Conservation (phyloP, 1,139 yeast species). For the Casaregolazyma lundiana region DNA sequence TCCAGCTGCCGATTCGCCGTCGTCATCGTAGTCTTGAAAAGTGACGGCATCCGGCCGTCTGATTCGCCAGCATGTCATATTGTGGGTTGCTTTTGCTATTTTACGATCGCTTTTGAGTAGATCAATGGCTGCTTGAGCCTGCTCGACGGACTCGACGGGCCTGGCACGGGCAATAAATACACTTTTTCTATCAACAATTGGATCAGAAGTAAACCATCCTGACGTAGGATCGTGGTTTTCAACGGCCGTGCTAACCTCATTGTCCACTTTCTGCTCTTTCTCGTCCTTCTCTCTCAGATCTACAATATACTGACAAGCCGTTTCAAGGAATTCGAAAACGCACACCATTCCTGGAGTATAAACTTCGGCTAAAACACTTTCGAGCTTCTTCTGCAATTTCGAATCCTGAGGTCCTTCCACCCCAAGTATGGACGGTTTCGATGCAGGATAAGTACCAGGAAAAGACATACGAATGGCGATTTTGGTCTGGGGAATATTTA, state of each 20-base stretch:
- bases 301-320: no score
- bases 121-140: conserved; percentile 53
- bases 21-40: conserved; percentile 88
- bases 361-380: conserved; percentile 46
- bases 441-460: conserved; percentile 65
- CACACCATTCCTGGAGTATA: conserved; percentile 64
- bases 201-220: conserved; percentile 75
- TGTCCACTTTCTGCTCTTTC: conserved; percentile 26
- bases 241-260: conserved; percentile 27
- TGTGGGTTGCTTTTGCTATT: conserved; percentile 66
- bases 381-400: conserved; percentile 41
- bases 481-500: conserved; percentile 61
- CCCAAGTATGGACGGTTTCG: conserved; percentile 45
- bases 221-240: conserved; percentile 30
- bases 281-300: conserved; percentile 25
- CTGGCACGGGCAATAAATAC: conserved; percentile 78
- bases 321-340: conserved; percentile 70
- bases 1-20: conserved; percentile 97
- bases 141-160: conserved; percentile 54
- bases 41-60: conserved; percentile 46
- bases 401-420: conserved; percentile 37
- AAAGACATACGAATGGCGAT: conserved; percentile 61
- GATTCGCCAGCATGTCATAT: conserved; percentile 84
- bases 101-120: conserved; percentile 58
- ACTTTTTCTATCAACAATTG: conserved; percentile 77